A percentile compares a stretch with the other conserved stretches of the same genome.
phyloP scores from a whole-genome alignment of 768 basidiomycete species.

The Psilocybe tampanensis region DNA sequence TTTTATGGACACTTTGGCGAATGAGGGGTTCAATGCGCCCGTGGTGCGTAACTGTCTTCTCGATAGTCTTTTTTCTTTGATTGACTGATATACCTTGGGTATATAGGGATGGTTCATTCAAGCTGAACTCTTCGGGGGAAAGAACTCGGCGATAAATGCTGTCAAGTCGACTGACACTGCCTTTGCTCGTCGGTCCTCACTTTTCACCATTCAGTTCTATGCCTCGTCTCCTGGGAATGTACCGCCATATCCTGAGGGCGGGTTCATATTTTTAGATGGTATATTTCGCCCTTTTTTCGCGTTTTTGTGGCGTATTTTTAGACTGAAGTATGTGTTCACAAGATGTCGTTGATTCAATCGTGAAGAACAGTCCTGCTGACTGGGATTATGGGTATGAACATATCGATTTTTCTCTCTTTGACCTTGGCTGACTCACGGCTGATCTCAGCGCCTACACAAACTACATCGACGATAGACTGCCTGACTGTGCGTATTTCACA shows the following conservation, averaged over 20 bases:
- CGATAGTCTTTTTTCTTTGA: too few species aligned
- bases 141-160: constrained; percentile 42
- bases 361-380: too few species aligned
- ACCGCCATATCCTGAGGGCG: constrained; percentile 41
- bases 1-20: too few species aligned
- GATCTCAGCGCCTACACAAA: too few species aligned
- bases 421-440: not conserved
- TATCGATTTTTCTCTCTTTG: not conserved
- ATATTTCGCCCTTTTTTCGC: not conserved
- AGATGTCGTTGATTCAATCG: constrained; percentile 34
- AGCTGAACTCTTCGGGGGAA: constrained; percentile 40
- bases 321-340: not conserved
- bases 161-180: constrained; percentile 36
- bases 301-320: not conserved
- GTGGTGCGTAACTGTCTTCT: too few species aligned
- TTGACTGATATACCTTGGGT: too few species aligned
- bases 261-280: constrained; percentile 42
- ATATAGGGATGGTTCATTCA: too few species aligned
- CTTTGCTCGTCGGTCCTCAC: constrained; percentile 39
- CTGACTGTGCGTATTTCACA: too few species aligned
- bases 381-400: too few species aligned
- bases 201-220: constrained; percentile 49
- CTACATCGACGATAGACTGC: too few species aligned
- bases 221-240: constrained; percentile 36
- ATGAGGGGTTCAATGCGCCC: too few species aligned